Conservation (phyloP, 2,329 filamentous ascomycete genomes). For the Colletotrichum ledebouriae region DNA sequence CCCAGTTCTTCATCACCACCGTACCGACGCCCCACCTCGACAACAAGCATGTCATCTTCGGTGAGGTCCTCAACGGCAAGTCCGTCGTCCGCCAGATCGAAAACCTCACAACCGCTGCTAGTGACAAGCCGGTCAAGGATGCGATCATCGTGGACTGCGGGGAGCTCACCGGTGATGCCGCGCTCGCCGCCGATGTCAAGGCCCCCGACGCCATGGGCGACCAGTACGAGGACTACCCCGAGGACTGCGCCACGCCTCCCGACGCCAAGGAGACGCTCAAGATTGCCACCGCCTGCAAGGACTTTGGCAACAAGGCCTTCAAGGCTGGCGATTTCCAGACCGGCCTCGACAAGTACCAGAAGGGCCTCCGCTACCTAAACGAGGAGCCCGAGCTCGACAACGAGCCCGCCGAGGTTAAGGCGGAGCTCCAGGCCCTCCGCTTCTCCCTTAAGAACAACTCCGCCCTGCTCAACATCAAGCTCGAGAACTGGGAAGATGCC, state of each 20-base stretch:
- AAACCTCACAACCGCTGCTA: constrained; percentile 79
- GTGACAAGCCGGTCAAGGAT: constrained; percentile 83
- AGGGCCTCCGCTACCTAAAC: constrained; percentile 89
- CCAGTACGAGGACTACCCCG: constrained; percentile 94
- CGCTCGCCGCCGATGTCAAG: constrained; percentile 76
- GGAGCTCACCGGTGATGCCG: constrained; percentile 80
- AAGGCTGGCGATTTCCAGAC: constrained; percentile 79
- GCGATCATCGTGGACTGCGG: constrained; percentile 87
- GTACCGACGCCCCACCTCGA: constrained; percentile 95
- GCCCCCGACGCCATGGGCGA: constrained; percentile 86
- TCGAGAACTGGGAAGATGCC: constrained; percentile 78
- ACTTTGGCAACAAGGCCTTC: constrained; percentile 92
- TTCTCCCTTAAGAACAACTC: constrained; percentile 91
- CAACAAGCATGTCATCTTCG: constrained; percentile 97
- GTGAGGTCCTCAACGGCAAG: constrained; percentile 93
- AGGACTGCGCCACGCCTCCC: constrained; percentile 78
- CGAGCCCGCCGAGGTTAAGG: constrained; percentile 76
- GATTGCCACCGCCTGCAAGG: constrained; percentile 89
- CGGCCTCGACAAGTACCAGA: constrained; percentile 93
- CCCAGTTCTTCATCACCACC: constrained; percentile 98
- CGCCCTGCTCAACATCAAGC: constrained; percentile 87
- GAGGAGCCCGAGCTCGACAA: constrained; percentile 83
- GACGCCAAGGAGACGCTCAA: constrained; percentile 77
- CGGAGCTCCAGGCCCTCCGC: constrained; percentile 76
- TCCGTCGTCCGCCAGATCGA: constrained; percentile 91